These are phyloP conservation scores for Lumnitzera littorea DNA, from an alignment of 345 rosid genomes.

Conservation along the genomic window DNA sequence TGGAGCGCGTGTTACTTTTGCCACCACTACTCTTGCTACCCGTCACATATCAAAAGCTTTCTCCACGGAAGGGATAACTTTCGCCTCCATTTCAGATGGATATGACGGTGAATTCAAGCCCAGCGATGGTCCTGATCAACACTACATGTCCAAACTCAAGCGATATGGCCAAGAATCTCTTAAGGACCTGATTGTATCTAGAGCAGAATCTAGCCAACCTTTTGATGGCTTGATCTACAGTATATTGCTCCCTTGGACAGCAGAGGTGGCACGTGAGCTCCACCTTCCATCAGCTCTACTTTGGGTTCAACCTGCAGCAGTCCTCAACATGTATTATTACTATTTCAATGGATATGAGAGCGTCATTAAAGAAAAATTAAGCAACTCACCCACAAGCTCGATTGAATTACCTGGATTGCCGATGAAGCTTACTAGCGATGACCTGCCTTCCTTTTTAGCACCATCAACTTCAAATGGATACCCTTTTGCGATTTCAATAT, in stretches of 20 bases:
- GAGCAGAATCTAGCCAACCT: conserved; percentile 11
- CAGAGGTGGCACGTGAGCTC: conserved; percentile 33
- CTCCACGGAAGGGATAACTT: conserved; percentile 25
- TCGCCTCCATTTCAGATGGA: conserved; percentile 53
- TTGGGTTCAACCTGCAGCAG: conserved; percentile 73
- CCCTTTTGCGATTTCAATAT: neutral
- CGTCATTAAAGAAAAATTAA: conserved; percentile 5
- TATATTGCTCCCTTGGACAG: conserved; percentile 46
- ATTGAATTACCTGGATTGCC: conserved; percentile 47
- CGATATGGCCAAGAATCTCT: conserved; percentile 34
- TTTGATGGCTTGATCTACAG: conserved; percentile 39
- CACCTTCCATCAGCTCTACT: conserved; percentile 32
- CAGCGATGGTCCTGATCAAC: conserved; percentile 10
- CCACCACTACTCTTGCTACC: conserved; percentile 28
- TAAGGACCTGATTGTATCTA: conserved; percentile 19
- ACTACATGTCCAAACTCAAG: conserved; percentile 26
- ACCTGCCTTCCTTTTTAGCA: conserved; percentile 48
- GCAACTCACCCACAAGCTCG: conserved; percentile 6
- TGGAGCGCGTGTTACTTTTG: conserved; percentile 46
- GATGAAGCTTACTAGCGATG: conserved; percentile 12
- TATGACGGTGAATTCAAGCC: conserved; percentile 40
- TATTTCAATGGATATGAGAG: conserved; percentile 37
- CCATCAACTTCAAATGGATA: conserved; percentile 13
- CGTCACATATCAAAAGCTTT: conserved; percentile 30
- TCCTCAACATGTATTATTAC: conserved; percentile 46